These are phyloP conservation scores for Wickerhamiella domercqiae DNA, from an alignment of 805 yeast genomes.

Conservation along the genomic window DNA sequence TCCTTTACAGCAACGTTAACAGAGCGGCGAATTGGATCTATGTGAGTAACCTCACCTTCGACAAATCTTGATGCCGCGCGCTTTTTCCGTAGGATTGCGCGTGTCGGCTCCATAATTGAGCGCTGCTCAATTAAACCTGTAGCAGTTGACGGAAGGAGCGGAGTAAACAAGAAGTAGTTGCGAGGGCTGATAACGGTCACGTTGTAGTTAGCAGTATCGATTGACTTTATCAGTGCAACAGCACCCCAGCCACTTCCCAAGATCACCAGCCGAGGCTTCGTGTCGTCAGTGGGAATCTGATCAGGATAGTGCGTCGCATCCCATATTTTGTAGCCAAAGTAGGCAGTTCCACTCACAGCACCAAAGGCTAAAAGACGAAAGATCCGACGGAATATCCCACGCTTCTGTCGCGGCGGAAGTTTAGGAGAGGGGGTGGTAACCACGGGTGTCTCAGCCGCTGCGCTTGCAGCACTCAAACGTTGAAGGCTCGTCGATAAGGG, in stretches of 20 bases:
- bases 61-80: slow-evolving; percentile 65
- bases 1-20: slow-evolving; percentile 36
- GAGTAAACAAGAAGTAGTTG: slow-evolving; percentile 54
- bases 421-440: not conserved
- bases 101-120: slow-evolving; percentile 87
- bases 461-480: not conserved
- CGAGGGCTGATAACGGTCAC: slow-evolving; percentile 55
- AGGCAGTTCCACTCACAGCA: slow-evolving; percentile 33
- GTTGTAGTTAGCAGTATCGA: slow-evolving; percentile 41
- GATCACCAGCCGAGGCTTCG: slow-evolving; percentile 46
- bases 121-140: slow-evolving; percentile 82
- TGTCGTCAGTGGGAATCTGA: slow-evolving; percentile 34
- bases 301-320: slow-evolving; percentile 24
- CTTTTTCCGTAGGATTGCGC: slow-evolving; percentile 64
- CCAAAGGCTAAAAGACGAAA: slow-evolving; percentile 11
- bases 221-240: slow-evolving; percentile 38
- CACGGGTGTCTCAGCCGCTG: not conserved
- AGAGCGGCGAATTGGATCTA: slow-evolving; percentile 57
- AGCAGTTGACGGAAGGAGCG: slow-evolving; percentile 54
- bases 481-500: not conserved
- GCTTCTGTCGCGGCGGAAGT: not conserved
- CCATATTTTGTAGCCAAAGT: slow-evolving; percentile 39
- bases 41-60: slow-evolving; percentile 80
- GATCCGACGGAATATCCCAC: slow-evolving; percentile 8
- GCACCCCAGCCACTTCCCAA: slow-evolving; percentile 65